Evolutionary conservation across 2,329 filamentous ascomycete species (phyloP).

Genomic region (Neurospora sp.): DNA sequence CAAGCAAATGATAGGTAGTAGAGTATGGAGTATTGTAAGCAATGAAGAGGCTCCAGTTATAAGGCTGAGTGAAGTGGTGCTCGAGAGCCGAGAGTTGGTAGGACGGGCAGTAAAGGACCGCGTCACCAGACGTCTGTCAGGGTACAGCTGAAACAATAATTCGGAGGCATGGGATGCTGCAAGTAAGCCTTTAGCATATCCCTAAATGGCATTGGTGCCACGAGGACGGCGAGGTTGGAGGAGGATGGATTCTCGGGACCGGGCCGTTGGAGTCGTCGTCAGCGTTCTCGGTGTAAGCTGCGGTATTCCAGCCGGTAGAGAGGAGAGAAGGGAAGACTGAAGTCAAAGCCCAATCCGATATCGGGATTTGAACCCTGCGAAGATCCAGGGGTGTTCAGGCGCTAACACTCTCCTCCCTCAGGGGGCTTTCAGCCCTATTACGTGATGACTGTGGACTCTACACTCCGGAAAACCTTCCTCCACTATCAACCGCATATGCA

Average conservation of each 20-base stretch:
- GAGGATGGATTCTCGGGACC: not conserved
- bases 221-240: not conserved
- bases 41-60: not conserved
- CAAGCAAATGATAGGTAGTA: not conserved
- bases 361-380: conserved; percentile 7
- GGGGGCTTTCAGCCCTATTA: not conserved
- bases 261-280: conserved; percentile 4
- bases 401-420: not conserved
- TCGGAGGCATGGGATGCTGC: not conserved
- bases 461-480: not conserved
- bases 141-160: not conserved
- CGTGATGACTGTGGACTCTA: not conserved
- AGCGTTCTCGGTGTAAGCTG: not conserved
- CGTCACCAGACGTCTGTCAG: not conserved
- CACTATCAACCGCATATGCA: not conserved
- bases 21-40: not conserved
- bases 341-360: conserved; percentile 1
- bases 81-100: not conserved
- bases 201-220: not conserved
- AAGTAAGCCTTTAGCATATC: not conserved
- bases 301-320: not conserved
- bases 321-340: not conserved
- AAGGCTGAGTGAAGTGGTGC: not conserved
- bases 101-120: not conserved
- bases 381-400: not conserved